Evolutionary conservation across 83 land plant species (phyloP), one percentile per base, ranked within the genome.

Genomic region (Thuja plicata): DNA sequence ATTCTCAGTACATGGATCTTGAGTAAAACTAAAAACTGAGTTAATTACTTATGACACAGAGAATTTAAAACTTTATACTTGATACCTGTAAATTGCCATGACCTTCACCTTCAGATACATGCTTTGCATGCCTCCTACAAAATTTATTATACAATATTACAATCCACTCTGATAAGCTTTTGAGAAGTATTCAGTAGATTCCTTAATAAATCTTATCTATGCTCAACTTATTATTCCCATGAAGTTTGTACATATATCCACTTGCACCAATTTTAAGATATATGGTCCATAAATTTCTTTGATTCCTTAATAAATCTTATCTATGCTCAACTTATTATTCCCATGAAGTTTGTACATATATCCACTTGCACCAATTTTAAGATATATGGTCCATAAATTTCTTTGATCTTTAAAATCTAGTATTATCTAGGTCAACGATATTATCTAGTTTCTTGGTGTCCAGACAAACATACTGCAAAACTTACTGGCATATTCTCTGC

Each of bases 31-130:
- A 48, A 83, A 83, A 54, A 35, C 5, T 86, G 34, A 48, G 30
- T 6, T 10, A 50, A 62, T 34, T 12, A 52, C 60, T 48, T 41
- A n/a, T 55, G 27, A 35, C 45, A 84, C 79, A 85, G 34, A 62
- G 16, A 34, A 27, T 27, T 32, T 48, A 27, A 86, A 55, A 86
- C 43, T 8, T 13, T 57, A 34, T 55, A 57, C 70, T 54, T 32
- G 84, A 8, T 78, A 97, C 99, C 99, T 98, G 99, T 86, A 98
- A 90, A 88, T 98, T 97, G 12, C 99, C 99, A 90, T 98, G 99
- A 86, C 99, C 99, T 88, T 98, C 99, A 45, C 95, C 97, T 89
- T 89, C 70, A 73, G 77, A 27, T n/a, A 35, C 32, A 73, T 32
- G 3, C 77, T 73, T 8, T 73, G 70, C 27, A 60, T 21, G n/a